Evolutionary conservation across 352 stramenopile species (phyloP).

Genomic region (Phytophthora pseudosyringae): DNA sequence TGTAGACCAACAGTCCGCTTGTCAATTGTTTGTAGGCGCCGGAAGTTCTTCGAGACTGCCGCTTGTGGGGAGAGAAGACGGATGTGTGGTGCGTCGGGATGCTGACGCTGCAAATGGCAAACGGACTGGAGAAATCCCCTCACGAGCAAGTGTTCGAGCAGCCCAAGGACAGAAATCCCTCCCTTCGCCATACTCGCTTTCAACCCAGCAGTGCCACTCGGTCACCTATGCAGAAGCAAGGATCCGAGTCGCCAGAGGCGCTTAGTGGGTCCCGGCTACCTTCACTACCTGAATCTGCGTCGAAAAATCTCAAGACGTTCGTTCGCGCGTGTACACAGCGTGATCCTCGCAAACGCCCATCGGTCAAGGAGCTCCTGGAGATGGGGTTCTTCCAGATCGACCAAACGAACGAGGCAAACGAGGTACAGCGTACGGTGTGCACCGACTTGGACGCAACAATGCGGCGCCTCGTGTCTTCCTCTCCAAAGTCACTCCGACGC

Average conservation of each 20-base stretch:
- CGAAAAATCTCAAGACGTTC: slow-evolving; percentile 52
- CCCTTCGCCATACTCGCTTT: slow-evolving; percentile 10
- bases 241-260: slow-evolving; percentile 7
- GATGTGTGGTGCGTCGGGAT: slow-evolving; percentile 70
- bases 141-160: slow-evolving; percentile 5
- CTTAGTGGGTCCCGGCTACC: slow-evolving; percentile 11
- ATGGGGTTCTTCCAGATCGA: slow-evolving; percentile 69
- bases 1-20: neutral
- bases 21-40: slow-evolving; percentile 27
- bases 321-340: slow-evolving; percentile 53
- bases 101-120: slow-evolving; percentile 61
- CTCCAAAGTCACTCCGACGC: slow-evolving; percentile 10
- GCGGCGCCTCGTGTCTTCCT: slow-evolving; percentile 33
- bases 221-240: slow-evolving; percentile 17
- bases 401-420: slow-evolving; percentile 48
- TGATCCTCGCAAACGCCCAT: slow-evolving; percentile 47
- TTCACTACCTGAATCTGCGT: slow-evolving; percentile 50
- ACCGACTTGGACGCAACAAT: slow-evolving; percentile 72
- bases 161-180: slow-evolving; percentile 9
- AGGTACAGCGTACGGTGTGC: slow-evolving; percentile 62
- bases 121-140: slow-evolving; percentile 22
- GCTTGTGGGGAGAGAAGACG: slow-evolving; percentile 34
- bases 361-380: slow-evolving; percentile 35
- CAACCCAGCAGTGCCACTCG: slow-evolving; percentile 8
- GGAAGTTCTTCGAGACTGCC: slow-evolving; percentile 27